Conservation (phyloP, 176 grass and related monocot genomes). For the Urochloa ruziziensis region DNA sequence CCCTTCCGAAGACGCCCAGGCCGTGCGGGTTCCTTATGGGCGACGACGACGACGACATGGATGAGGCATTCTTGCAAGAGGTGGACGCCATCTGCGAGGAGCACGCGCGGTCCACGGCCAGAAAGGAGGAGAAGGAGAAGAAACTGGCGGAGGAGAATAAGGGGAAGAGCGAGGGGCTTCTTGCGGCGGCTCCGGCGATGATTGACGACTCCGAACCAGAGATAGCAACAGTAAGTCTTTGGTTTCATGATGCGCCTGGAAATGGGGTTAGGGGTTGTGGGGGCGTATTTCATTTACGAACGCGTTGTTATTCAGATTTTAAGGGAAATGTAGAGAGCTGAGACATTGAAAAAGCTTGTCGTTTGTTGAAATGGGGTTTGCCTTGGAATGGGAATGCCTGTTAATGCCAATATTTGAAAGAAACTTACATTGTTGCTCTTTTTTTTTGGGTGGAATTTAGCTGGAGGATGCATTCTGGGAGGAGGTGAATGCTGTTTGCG, state of each 20-base stretch:
- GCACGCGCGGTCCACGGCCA: slow-evolving; percentile 32
- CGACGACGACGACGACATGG: slow-evolving; percentile 46
- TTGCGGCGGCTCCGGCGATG: neutral
- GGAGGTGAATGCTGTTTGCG: slow-evolving; percentile 19
- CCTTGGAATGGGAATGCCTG: neutral
- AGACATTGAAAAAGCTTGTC: neutral
- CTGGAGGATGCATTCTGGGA: slow-evolving; percentile 36
- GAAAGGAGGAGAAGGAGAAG: slow-evolving; percentile 28
- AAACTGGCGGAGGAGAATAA: neutral
- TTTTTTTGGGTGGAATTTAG: slow-evolving; percentile 14
- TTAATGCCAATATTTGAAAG: neutral
- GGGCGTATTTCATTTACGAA: neutral
- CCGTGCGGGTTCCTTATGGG: slow-evolving; percentile 23
- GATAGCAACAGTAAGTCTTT: slow-evolving; percentile 22
- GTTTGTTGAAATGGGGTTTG: neutral
- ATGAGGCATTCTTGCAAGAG: slow-evolving; percentile 76
- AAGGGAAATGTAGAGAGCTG: neutral
- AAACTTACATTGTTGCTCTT: neutral
- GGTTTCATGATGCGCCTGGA: neutral
- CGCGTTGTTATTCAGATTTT: neutral
- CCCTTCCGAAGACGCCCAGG: slow-evolving; percentile 25
- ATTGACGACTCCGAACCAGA: neutral
- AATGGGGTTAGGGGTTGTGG: neutral
- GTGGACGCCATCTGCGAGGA: slow-evolving; percentile 85
- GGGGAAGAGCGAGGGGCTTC: neutral